Evolutionary conservation across 768 basidiomycete genomes (phyloP), one percentile per base, ranked within the genome.

Genomic region (Lentinus tigrinus): DNA sequence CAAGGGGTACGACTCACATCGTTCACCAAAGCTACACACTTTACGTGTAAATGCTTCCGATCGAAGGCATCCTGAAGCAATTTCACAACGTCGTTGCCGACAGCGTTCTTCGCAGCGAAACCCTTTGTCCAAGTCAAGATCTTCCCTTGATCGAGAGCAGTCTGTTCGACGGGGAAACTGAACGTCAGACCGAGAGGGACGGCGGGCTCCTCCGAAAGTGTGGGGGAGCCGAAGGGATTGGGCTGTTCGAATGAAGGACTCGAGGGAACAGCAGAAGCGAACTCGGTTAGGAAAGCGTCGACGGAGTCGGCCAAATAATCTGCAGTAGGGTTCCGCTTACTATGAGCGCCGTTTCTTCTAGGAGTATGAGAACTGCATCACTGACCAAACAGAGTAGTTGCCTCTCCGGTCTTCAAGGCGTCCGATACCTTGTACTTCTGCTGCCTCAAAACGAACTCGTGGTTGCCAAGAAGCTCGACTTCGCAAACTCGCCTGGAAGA

Each of bases 251-350:
- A 56, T 11, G 59, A 61, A 2, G 64, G 65, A n/a, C 56, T 63
- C 10, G 61, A 48, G 21, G 63, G 61, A 9, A 56, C 60, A 4
- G 58, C 60, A 21, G 57, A 63, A 1, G 61, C 46, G 26, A 56
- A 65, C 28, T 87, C 82, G 24, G 92, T 96, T 63, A 98, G 79
- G 77, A 99, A 99, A 10, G 92, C 85, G 69, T 98, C 94, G 16
- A 99, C 95, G 2, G 93, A 95, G 62, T 95, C 93, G 37, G 97
- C 97, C 65, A 99, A 89, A 76, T 98, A 99, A 77, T 98, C 97
- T 97, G 70, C 19, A 40, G 51, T 55, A 23, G 64, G 34, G 28
- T 39, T 19, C 42, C 40, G 49, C 56, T 39, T 23, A 40, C 40
- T 44, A 21, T 19, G 36, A 40, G 43, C 16, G 63, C 37, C 46